Evolutionary conservation across 2,329 filamentous ascomycete species (phyloP).

Genomic region (Botrytis elliptica): DNA sequence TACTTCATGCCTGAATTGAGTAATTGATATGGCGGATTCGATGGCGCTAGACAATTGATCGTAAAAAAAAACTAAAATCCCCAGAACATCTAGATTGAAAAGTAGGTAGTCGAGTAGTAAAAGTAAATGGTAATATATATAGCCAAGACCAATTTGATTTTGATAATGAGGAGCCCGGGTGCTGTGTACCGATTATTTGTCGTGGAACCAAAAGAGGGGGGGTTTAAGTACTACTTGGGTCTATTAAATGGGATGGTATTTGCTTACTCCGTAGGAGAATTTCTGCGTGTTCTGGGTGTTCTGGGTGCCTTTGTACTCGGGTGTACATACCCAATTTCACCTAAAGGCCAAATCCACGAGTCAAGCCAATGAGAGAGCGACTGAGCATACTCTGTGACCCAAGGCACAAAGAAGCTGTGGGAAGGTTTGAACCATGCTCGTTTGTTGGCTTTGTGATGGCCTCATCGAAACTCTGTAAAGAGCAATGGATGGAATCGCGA

Average conservation of each 20-base stretch:
- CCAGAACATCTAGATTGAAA: not conserved
- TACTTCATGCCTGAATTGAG: not conserved
- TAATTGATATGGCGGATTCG: not conserved
- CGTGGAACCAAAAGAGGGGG: slow-evolving; percentile 16
- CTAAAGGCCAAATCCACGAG: not conserved
- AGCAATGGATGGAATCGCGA: not conserved
- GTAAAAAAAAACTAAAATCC: not conserved
- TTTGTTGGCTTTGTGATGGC: not conserved
- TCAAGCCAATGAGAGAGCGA: slow-evolving; percentile 2
- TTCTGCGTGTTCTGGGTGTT: not conserved
- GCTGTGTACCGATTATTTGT: slow-evolving; percentile 14
- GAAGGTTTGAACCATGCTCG: not conserved
- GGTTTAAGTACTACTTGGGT: slow-evolving; percentile 1
- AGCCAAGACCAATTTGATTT: slow-evolving; percentile 1
- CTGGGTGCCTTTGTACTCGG: slow-evolving; percentile 4
- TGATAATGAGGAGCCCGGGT: slow-evolving; percentile 5
- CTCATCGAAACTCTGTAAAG: not conserved
- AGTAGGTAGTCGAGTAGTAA: not conserved
- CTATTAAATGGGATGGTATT: not conserved
- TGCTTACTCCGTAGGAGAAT: slow-evolving; percentile 10
- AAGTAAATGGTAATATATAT: not conserved
- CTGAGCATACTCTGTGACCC: slow-evolving; percentile 3
- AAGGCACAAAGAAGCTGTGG: not conserved
- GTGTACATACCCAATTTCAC: slow-evolving; percentile 16
- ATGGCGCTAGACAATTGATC: slow-evolving; percentile 8